A percentile compares a stretch with the other conserved stretches of the same genome.
Evolutionary conservation across 2,329 filamentous ascomycete species (phyloP).

Genomic region (Plenodomus biglobosus): DNA sequence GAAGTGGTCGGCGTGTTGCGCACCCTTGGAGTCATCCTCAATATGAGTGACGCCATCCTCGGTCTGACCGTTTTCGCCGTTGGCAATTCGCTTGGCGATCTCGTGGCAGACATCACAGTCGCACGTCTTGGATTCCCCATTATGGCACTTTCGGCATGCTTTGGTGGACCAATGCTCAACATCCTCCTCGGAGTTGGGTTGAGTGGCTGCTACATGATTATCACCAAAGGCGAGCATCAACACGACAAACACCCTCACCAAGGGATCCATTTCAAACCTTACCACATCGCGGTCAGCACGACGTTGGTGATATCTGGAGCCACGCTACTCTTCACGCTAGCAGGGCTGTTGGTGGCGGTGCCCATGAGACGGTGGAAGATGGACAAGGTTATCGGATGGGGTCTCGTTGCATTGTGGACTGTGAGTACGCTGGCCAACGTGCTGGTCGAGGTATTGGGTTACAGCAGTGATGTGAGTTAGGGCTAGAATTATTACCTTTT

Average conservation of each 20-base stretch:
- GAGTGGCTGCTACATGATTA: slow-evolving; percentile 83
- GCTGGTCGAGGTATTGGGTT: slow-evolving; percentile 66
- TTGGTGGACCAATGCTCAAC: slow-evolving; percentile 98
- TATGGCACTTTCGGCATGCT: slow-evolving; percentile 93
- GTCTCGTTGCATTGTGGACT: slow-evolving; percentile 76
- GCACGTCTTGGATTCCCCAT: slow-evolving; percentile 92
- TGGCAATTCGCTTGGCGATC: slow-evolving; percentile 89
- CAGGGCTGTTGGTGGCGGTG: slow-evolving; percentile 76
- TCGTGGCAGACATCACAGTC: slow-evolving; percentile 93
- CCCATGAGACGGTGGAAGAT: slow-evolving; percentile 54
- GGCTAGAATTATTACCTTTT: not conserved
- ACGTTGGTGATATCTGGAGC: slow-evolving; percentile 82
- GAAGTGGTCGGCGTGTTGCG: slow-evolving; percentile 96
- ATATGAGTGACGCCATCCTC: slow-evolving; percentile 92
- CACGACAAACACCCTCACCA: slow-evolving; percentile 68
- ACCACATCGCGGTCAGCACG: slow-evolving; percentile 79
- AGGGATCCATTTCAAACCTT: slow-evolving; percentile 70
- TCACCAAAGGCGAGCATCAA: slow-evolving; percentile 66
- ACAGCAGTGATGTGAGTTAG: slow-evolving; percentile 34
- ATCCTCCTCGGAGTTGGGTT: slow-evolving; percentile 94
- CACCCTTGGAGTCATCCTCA: slow-evolving; percentile 84
- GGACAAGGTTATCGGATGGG: slow-evolving; percentile 65
- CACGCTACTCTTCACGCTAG: slow-evolving; percentile 78
- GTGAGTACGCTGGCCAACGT: slow-evolving; percentile 81
- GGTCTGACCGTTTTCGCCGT: slow-evolving; percentile 95